A percentile compares a stretch with the other conserved stretches of the same genome.
phyloP scores from a whole-genome alignment of 108 stramenopile species.

The Discostella stelligeroides region DNA sequence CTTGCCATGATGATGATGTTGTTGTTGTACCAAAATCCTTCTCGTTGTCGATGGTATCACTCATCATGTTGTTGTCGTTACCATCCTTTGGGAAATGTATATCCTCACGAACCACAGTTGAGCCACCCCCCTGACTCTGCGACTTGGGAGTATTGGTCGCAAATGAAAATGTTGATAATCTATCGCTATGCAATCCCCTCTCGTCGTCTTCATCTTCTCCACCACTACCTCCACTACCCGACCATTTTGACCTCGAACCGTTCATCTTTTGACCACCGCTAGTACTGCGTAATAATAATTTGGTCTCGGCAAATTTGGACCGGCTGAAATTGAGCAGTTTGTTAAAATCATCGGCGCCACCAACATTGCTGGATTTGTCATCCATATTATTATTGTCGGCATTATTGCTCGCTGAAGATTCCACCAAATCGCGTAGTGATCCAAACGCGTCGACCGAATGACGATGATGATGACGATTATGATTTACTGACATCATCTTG shows the following conservation, averaged over 20 bases:
- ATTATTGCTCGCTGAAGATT: background rate
- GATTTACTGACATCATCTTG: too few species aligned
- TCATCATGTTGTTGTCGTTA: too few species aligned
- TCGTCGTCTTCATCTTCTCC: conserved; percentile 7
- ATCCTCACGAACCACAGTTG: background rate
- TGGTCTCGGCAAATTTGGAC: conserved; percentile 15
- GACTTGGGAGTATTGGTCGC: conserved; percentile 13
- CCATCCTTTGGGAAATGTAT: too few species aligned
- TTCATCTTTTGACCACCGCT: background rate
- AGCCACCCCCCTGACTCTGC: background rate
- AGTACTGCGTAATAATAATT: too few species aligned
- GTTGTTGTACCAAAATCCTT: too few species aligned
- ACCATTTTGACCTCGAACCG: background rate
- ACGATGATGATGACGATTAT: background rate
- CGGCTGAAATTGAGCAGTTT: conserved; percentile 14
- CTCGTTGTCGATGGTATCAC: too few species aligned
- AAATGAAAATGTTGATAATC: conserved; percentile 28
- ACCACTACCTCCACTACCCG: background rate
- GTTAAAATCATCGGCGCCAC: background rate
- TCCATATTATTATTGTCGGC: conserved; percentile 8
- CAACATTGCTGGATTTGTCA: conserved; percentile 6
- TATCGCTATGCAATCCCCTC: conserved; percentile 19
- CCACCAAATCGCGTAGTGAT: conserved; percentile 25
- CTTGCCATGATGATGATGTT: too few species aligned
- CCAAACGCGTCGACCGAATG: conserved; percentile 1